A percentile compares a stretch with the other conserved stretches of the same genome.
Evolutionary conservation across 2,329 filamentous ascomycete genomes (phyloP).

Genomic region (Colletotrichum gigasporum): DNA sequence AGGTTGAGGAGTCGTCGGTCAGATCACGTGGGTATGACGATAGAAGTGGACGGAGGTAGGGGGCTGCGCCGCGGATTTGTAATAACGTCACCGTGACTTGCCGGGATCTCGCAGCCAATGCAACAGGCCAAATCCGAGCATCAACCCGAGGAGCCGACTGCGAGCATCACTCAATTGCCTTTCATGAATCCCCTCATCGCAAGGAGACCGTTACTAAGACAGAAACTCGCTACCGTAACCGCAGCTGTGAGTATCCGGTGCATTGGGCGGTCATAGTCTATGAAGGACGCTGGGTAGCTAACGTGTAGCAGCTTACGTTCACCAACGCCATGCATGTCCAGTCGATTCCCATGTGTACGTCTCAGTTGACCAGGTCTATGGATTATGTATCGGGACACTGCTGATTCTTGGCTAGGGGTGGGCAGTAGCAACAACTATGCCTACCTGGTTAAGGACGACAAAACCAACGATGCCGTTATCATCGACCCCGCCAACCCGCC

Average conservation of each 20-base stretch:
- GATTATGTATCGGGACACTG: neutral
- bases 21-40: slow-evolving; percentile 23
- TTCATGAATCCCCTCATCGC: slow-evolving; percentile 54
- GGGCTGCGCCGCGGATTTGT: slow-evolving; percentile 7
- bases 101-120: neutral
- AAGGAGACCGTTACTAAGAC: slow-evolving; percentile 45
- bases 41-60: neutral
- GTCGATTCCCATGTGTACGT: slow-evolving; percentile 88
- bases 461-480: slow-evolving; percentile 79
- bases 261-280: neutral
- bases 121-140: neutral
- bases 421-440: slow-evolving; percentile 85
- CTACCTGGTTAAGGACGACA: slow-evolving; percentile 82
- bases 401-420: slow-evolving; percentile 64
- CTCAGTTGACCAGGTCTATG: neutral
- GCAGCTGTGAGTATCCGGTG: slow-evolving; percentile 40
- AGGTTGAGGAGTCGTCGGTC: neutral
- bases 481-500: slow-evolving; percentile 83
- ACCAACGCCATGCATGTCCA: slow-evolving; percentile 81
- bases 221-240: slow-evolving; percentile 41
- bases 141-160: neutral
- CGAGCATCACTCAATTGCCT: slow-evolving; percentile 13
- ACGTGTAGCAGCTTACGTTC: slow-evolving; percentile 42
- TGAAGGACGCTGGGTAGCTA: neutral
- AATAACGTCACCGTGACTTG: slow-evolving; percentile 31